Base-by-base conservation (phyloP, 1,284 basidiomycete genomes). In the Ganoderma leucocontextum region DNA sequence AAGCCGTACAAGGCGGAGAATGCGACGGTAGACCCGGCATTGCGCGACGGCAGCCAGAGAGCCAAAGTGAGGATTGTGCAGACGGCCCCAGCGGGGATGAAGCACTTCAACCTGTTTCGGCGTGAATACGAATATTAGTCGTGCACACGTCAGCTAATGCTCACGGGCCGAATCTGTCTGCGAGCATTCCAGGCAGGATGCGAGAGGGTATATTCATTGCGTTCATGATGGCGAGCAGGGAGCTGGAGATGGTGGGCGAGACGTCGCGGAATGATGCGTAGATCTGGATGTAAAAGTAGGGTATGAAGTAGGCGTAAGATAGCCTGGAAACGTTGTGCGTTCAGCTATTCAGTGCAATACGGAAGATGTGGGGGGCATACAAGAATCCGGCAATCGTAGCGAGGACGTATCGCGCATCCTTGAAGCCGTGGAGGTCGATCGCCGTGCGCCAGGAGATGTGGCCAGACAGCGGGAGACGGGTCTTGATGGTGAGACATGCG, bases 271-370 rank as follows among this genome's bases (percentile, higher is more conserved):
- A 73, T 66, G 69, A 66, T 10, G 69, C 72, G 60, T 73, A 73
- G 33, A 73, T 71, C 58, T 70, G 67, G 41, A 73, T 69, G 62
- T 73, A 73, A 41, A 73, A 67, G 55, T 70, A 78, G 87, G 91
- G 13, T 89, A 77, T 60, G 87, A 89, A 71, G 73, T 79, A 68
- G 69, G 75, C 66, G 70, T 73, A 73, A 53, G 70, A 69, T 2
- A 73, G 33, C 52, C 71, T 72, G 44, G 17, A 36, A n/a, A 12
- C 2, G 1, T 2, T 13, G 15, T 42, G 62, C 39, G 71, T 72
- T 42, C 53, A 47, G 35, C n/a, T 10, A 25, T 17, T 10, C 39
- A 12, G 25, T 35, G 39, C 55, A 19, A 36, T 22, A 36, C 15
- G 19, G 6, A 9, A 39, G 13, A 55, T 13, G 53, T 29, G 19